These are phyloP conservation scores for Debaryomyces hansenii DNA, from an alignment of 805 yeast genomes.

Conservation along the genomic window DNA sequence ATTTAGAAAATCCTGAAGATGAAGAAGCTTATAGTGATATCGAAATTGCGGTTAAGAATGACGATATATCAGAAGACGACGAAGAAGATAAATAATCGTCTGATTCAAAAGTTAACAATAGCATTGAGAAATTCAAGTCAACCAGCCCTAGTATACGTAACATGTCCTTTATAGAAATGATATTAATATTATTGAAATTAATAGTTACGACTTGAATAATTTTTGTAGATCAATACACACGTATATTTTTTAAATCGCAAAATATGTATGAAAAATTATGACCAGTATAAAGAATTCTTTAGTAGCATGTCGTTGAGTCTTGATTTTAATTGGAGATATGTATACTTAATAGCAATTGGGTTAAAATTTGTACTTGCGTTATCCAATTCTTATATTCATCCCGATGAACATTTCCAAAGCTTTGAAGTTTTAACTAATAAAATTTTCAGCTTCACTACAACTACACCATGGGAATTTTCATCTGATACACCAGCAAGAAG, in stretches of 20 bases:
- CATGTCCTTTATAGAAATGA: neutral
- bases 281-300: too few relatives aligned
- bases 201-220: neutral
- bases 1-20: conserved; percentile 10
- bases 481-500: conserved; percentile 64
- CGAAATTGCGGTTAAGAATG: conserved; percentile 8
- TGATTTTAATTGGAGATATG: conserved; percentile 45
- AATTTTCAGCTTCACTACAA: conserved; percentile 44
- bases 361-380: conserved; percentile 58
- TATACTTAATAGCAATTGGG: conserved; percentile 45
- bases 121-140: conserved; percentile 1
- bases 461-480: conserved; percentile 83
- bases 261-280: neutral
- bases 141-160: neutral
- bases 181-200: neutral
- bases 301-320: conserved; percentile 2
- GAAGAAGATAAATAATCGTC: conserved; percentile 1
- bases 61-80: conserved; percentile 3
- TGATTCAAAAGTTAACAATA: conserved; percentile 3
- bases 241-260: neutral
- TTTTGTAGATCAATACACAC: too few relatives aligned
- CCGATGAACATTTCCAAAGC: conserved; percentile 96
- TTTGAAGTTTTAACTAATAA: conserved; percentile 65
- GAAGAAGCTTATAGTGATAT: conserved; percentile 24
- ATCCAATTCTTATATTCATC: conserved; percentile 86